Percentiles rank a stretch among this genome's conserved stretches.
Conservation (phyloP, 768 basidiomycete species). For the Hebeloma cylindrosporum region DNA sequence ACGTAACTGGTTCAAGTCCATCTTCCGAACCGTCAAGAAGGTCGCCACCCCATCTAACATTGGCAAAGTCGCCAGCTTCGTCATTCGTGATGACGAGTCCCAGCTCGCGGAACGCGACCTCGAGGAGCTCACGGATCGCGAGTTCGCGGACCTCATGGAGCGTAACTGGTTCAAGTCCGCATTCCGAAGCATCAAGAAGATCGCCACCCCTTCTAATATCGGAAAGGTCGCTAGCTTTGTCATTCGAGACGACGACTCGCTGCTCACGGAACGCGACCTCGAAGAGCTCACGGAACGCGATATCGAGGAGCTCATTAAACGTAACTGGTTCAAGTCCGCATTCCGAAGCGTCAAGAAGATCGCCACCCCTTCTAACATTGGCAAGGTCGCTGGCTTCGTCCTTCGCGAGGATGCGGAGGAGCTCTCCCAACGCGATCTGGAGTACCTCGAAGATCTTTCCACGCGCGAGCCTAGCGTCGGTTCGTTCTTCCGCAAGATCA, state of each 20-base stretch:
- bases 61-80: slow-evolving; percentile 8
- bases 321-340: neutral
- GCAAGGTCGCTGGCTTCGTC: slow-evolving; percentile 1
- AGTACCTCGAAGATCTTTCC: slow-evolving; percentile 13
- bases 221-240: slow-evolving; percentile 7
- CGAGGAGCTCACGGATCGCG: neutral
- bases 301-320: neutral
- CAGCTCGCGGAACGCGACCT: slow-evolving; percentile 2
- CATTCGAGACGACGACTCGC: slow-evolving; percentile 3
- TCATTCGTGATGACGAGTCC: slow-evolving; percentile 2
- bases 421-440: slow-evolving; percentile 4
- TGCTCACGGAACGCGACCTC: slow-evolving; percentile 1
- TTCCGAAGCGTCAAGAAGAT: neutral
- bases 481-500: slow-evolving; percentile 15
- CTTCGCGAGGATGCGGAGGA: neutral
- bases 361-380: neutral
- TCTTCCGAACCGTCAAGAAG: slow-evolving; percentile 14
- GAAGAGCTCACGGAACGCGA: slow-evolving; percentile 1
- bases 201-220: neutral
- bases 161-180: slow-evolving; percentile 5
- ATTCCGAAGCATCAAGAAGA: slow-evolving; percentile 13
- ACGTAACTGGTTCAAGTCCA: slow-evolving; percentile 7
- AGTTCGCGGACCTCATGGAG: slow-evolving; percentile 1
- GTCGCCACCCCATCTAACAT: slow-evolving; percentile 1
- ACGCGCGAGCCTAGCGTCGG: slow-evolving; percentile 14